A percentile compares a stretch with the other conserved stretches of the same genome.
phyloP scores from a whole-genome alignment of 83 land plant species.

The Picea mariana region DNA sequence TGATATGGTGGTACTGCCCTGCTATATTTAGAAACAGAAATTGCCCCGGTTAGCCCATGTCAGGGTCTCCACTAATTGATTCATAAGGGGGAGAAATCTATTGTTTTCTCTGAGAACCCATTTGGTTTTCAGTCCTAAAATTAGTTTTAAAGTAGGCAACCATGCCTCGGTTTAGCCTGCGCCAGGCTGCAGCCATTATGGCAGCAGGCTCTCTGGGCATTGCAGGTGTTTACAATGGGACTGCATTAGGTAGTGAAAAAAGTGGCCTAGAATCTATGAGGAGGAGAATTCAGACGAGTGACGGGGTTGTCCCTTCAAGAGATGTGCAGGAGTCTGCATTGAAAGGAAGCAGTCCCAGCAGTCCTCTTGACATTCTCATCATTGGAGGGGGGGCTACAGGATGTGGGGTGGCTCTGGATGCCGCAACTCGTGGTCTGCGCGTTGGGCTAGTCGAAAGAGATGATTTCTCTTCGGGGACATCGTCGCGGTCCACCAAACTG shows the following conservation, averaged over 20 bases:
- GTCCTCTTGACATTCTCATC: constrained; percentile 84
- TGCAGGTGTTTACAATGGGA: constrained; percentile 6
- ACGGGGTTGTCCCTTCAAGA: constrained; percentile 59
- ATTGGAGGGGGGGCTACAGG: constrained; percentile 99
- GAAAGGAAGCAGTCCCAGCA: constrained; percentile 46
- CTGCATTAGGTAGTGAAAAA: constrained; percentile 11
- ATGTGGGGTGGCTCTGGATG: constrained; percentile 93
- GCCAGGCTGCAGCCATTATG: constrained; percentile 4
- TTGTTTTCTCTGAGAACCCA: not conserved
- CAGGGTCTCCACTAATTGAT: not conserved
- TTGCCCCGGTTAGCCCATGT: not conserved
- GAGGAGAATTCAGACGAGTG: constrained; percentile 44
- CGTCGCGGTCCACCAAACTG: constrained; percentile 94
- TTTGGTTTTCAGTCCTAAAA: no score
- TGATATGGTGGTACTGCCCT: constrained; percentile 1
- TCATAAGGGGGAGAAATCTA: not conserved
- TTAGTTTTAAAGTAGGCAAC: not conserved
- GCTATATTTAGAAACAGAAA: constrained; percentile 15
- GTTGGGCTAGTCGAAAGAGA: constrained; percentile 97
- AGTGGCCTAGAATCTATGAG: constrained; percentile 23
- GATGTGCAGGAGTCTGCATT: constrained; percentile 70
- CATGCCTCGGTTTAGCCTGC: constrained; percentile 15
- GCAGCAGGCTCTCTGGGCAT: constrained; percentile 16
- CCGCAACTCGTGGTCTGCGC: constrained; percentile 79
- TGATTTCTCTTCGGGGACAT: constrained; percentile 95